phyloP scores from a whole-genome alignment of 805 yeast species.

The Starmerella floricola region DNA sequence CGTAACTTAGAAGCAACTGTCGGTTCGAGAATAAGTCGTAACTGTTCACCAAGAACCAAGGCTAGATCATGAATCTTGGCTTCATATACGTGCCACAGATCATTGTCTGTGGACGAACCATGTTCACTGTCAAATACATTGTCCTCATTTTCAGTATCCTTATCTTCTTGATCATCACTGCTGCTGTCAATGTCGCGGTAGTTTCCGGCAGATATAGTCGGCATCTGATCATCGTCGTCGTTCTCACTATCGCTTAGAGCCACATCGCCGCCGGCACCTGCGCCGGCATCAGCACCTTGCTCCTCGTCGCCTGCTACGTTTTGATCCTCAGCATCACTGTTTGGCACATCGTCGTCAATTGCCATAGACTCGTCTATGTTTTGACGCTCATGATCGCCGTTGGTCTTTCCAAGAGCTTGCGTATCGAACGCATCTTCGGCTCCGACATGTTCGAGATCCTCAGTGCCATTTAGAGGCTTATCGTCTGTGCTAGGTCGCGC shows the following conservation, averaged over 20 bases:
- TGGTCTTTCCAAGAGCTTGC: slow-evolving; percentile 90
- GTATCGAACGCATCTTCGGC: slow-evolving; percentile 68
- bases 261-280: slow-evolving; percentile 19
- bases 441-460: slow-evolving; percentile 41
- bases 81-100: slow-evolving; percentile 74
- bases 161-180: no score
- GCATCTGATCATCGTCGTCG: slow-evolving; percentile 23
- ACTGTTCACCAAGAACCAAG: slow-evolving; percentile 79
- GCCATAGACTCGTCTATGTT: slow-evolving; percentile 44
- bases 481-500: slow-evolving; percentile 35
- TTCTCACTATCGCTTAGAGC: slow-evolving; percentile 17
- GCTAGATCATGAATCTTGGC: slow-evolving; percentile 77
- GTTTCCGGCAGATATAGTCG: no score
- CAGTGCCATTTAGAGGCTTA: slow-evolving; percentile 25
- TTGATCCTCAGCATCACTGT: slow-evolving; percentile 20
- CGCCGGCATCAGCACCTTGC: slow-evolving; percentile 29
- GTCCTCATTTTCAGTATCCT: slow-evolving; percentile 21
- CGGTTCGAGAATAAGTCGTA: slow-evolving; percentile 86
- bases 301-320: slow-evolving; percentile 22
- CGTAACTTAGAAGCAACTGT: slow-evolving; percentile 86
- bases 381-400: slow-evolving; percentile 67
- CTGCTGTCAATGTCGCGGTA: no score
- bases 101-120: slow-evolving; percentile 34
- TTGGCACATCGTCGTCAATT: slow-evolving; percentile 29
- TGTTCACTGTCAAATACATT: neutral